Evolutionary conservation across 2,329 filamentous ascomycete species (phyloP).

Genomic region (Aspergillus puulaauensis): DNA sequence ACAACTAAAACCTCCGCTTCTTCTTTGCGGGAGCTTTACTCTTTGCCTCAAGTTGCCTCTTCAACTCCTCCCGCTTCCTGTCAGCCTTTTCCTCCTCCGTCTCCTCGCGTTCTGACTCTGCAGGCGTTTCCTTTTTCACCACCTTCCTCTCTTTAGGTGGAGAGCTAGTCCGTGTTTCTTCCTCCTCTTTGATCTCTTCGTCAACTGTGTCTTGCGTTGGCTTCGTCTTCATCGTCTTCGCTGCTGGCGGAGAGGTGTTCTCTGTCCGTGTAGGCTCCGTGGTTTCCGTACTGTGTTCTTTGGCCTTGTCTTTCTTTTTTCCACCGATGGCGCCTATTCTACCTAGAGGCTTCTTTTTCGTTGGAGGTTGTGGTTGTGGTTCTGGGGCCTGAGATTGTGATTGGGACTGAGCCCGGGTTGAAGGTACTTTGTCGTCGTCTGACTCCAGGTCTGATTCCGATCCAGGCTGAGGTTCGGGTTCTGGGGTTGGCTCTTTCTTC

Average conservation of each 20-base stretch:
- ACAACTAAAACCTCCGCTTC: slow-evolving; percentile 54
- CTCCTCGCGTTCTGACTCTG: slow-evolving; percentile 20
- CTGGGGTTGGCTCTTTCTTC: slow-evolving; percentile 20
- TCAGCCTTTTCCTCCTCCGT: slow-evolving; percentile 55
- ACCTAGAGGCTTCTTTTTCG: slow-evolving; percentile 10
- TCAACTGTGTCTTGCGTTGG: neutral
- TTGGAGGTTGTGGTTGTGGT: slow-evolving; percentile 15
- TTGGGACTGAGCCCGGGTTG: neutral
- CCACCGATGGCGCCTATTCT: slow-evolving; percentile 40
- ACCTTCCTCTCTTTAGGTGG: neutral
- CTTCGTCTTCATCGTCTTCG: slow-evolving; percentile 2
- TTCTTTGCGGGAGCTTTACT: slow-evolving; percentile 56
- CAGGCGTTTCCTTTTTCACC: slow-evolving; percentile 2
- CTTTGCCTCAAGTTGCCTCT: slow-evolving; percentile 52
- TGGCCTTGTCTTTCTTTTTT: slow-evolving; percentile 17
- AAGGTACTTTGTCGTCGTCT: neutral
- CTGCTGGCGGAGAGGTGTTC: neutral
- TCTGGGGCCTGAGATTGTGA: slow-evolving; percentile 1
- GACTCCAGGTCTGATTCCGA: slow-evolving; percentile 6
- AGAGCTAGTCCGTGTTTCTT: slow-evolving; percentile 1
- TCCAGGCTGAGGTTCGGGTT: neutral
- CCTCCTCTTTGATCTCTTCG: neutral
- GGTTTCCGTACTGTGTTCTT: slow-evolving; percentile 1
- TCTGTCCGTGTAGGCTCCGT: neutral
- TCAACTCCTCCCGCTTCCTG: slow-evolving; percentile 57